Evolutionary conservation across 192 early-diverging fungal species (phyloP).

Genomic region (Mortierella alpina): DNA sequence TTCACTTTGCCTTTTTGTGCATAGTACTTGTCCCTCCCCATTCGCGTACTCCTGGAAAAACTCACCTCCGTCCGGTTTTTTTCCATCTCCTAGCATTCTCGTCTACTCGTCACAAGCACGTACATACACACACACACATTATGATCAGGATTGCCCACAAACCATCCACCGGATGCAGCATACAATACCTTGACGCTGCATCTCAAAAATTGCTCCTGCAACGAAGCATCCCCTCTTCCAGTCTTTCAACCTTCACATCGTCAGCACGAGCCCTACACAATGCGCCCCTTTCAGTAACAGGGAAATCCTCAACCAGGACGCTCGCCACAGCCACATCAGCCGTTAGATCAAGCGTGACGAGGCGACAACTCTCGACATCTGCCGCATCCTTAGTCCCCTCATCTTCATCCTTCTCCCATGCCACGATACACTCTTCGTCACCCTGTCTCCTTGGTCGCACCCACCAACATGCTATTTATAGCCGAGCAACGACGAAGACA

Average conservation of each 20-base stretch:
- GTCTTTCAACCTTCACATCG: background rate
- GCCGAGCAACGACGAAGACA: background rate
- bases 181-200: constrained; percentile 9
- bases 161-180: constrained; percentile 11
- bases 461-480: background rate
- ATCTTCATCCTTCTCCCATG: background rate
- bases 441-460: too few relatives aligned
- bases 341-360: background rate
- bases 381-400: background rate
- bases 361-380: constrained; percentile 4
- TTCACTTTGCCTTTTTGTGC: background rate
- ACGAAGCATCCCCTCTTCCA: constrained; percentile 11
- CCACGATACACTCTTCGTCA: background rate
- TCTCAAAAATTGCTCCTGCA: constrained; percentile 18
- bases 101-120: too few relatives aligned
- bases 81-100: background rate
- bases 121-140: background rate
- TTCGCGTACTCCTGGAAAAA: background rate
- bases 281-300: background rate
- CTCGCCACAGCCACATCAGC: background rate
- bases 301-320: background rate
- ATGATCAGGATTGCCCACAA: constrained; percentile 43
- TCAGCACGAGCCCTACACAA: background rate
- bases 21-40: background rate
- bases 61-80: background rate